Percentiles rank a stretch among this genome's conserved stretches.
Conservation (phyloP, 345 rosid species). For the Hirschfeldia incana region DNA sequence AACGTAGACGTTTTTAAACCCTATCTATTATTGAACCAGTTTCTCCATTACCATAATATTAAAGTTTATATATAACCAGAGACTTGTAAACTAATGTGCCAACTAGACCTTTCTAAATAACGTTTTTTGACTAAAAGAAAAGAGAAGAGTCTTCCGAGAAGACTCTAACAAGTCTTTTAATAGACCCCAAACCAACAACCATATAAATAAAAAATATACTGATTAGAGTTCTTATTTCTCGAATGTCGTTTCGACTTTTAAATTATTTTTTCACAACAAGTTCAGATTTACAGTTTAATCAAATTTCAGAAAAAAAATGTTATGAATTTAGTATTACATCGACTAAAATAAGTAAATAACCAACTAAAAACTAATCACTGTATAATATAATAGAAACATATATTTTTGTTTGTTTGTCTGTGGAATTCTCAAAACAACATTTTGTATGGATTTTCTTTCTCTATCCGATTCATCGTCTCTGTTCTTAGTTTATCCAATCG, state of each 20-base stretch:
- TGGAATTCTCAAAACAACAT: slow-evolving; percentile 4
- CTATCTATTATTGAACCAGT: neutral
- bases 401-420: neutral
- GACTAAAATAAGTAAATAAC: neutral
- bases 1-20: neutral
- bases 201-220: neutral
- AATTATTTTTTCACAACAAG: neutral
- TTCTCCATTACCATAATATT: neutral
- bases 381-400: neutral
- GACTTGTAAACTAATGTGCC: neutral
- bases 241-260: neutral
- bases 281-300: neutral
- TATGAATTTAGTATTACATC: neutral
- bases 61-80: neutral
- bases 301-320: neutral
- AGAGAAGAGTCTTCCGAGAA: neutral
- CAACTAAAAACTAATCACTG: neutral
- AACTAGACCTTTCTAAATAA: neutral
- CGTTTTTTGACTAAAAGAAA: neutral
- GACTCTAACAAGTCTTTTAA: neutral
- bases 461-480: slow-evolving; percentile 1
- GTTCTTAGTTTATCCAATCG: slow-evolving; percentile 19
- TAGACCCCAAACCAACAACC: slow-evolving; percentile 16
- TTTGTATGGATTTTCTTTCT: neutral
- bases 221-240: neutral